phyloP scores from a whole-genome alignment of 306 rosid species.

The Cicer judaicum region DNA sequence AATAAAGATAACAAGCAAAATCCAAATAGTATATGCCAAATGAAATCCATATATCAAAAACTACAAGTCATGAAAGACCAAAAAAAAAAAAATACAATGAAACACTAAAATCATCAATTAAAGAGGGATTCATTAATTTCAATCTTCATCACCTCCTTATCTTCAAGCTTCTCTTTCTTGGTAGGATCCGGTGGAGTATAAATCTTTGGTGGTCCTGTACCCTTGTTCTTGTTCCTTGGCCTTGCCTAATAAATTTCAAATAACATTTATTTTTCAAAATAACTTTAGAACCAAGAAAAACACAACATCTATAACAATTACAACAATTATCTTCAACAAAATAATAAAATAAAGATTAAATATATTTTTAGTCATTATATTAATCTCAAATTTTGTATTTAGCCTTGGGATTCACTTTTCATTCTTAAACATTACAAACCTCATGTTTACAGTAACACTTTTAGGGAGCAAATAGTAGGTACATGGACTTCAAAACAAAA shows the following conservation, averaged over 20 bases:
- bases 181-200: constrained; percentile 57
- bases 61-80: constrained; percentile 17
- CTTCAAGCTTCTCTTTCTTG: constrained; percentile 71
- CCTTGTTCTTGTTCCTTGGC: constrained; percentile 79
- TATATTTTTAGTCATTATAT: background rate
- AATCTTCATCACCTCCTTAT: constrained; percentile 64
- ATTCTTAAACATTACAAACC: background rate
- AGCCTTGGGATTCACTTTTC: background rate
- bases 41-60: constrained; percentile 39
- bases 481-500: background rate
- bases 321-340: background rate
- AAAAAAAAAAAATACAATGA: constrained; percentile 41
- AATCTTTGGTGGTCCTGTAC: constrained; percentile 78
- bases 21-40: constrained; percentile 31
- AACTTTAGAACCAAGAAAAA: constrained; percentile 16
- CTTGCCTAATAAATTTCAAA: constrained; percentile 58
- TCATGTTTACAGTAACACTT: background rate
- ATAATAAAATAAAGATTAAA: background rate
- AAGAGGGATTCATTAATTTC: constrained; percentile 71
- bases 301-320: background rate
- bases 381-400: background rate
- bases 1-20: constrained; percentile 2
- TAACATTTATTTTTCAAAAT: background rate
- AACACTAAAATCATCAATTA: constrained; percentile 37
- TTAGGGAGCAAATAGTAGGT: background rate